These are phyloP conservation scores for Drechmeria coniospora DNA, from an alignment of 2,329 filamentous ascomycete species.

Conservation along the genomic window DNA sequence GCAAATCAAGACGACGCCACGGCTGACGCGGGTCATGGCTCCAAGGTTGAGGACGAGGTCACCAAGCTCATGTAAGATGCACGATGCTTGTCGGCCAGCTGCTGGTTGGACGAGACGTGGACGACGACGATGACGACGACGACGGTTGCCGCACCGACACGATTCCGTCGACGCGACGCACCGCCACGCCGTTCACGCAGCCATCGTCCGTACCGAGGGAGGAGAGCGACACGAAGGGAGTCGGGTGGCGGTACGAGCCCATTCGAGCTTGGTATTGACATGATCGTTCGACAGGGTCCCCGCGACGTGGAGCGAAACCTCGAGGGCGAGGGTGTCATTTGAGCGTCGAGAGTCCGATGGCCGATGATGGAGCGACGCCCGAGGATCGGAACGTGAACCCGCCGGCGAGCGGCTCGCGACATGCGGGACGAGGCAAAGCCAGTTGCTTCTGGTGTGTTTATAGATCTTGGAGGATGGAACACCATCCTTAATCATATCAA, in stretches of 20 bases:
- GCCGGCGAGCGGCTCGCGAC: constrained; percentile 9
- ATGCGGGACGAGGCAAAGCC: constrained; percentile 10
- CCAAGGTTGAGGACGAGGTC: constrained; percentile 75
- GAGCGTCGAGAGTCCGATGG: constrained; percentile 6
- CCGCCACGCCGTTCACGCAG: no score
- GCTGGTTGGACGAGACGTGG: no score
- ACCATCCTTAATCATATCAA: constrained; percentile 27
- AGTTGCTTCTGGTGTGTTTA: constrained; percentile 19
- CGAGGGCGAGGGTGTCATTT: constrained; percentile 6
- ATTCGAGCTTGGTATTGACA: background rate
- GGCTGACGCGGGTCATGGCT: constrained; percentile 14
- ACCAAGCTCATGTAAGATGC: constrained; percentile 86
- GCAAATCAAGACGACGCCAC: no score
- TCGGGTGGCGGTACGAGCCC: no score
- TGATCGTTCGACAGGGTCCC: background rate
- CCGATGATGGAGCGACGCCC: no score
- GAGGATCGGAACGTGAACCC: no score
- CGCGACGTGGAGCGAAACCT: constrained; percentile 3
- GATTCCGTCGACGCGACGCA: no score
- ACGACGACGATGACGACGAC: no score
- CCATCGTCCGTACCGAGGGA: no score
- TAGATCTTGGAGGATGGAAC: constrained; percentile 30
- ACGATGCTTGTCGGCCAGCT: no score
- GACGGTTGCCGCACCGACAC: no score
- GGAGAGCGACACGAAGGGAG: no score